Conservation (phyloP, 108 stramenopile genomes). For the Nitzschia inconspicua region DNA sequence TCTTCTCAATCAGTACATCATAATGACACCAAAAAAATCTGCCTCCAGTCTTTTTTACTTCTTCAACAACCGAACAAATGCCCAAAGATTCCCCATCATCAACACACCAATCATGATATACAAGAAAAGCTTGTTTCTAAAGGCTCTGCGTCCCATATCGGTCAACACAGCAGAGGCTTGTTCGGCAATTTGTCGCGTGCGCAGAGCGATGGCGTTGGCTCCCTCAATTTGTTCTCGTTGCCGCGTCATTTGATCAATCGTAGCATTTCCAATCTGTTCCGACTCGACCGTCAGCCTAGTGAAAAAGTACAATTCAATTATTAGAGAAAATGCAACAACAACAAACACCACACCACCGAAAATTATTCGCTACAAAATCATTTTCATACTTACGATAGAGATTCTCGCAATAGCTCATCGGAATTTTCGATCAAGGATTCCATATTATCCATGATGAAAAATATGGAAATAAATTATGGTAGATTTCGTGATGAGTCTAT, state of each 20-base stretch:
- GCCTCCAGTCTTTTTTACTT: too few species aligned
- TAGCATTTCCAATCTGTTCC: slow-evolving; percentile 65
- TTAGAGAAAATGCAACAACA: background rate
- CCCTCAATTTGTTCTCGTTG: slow-evolving; percentile 78
- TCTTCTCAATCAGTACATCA: too few species aligned
- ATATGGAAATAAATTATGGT: too few species aligned
- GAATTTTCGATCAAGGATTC: slow-evolving; percentile 55
- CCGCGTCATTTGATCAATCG: slow-evolving; percentile 59
- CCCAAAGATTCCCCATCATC: slow-evolving; percentile 49
- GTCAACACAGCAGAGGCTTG: slow-evolving; percentile 63
- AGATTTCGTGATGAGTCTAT: too few species aligned
- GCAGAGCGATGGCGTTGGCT: slow-evolving; percentile 39
- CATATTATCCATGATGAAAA: slow-evolving; percentile 38
- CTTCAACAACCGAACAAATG: slow-evolving; percentile 22
- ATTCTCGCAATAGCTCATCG: slow-evolving; percentile 69
- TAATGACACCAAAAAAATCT: too few species aligned
- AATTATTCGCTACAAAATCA: background rate
- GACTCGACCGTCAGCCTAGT: slow-evolving; percentile 54
- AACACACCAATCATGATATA: slow-evolving; percentile 59
- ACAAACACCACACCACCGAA: background rate
- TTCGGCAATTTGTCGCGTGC: slow-evolving; percentile 38
- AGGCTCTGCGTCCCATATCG: slow-evolving; percentile 45
- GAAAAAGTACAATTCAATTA: background rate
- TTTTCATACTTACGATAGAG: slow-evolving; percentile 46
- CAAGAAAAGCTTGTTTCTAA: slow-evolving; percentile 58